Base-by-base conservation (phyloP, 805 yeast species). In the Myxozyma vanderwaltii region DNA sequence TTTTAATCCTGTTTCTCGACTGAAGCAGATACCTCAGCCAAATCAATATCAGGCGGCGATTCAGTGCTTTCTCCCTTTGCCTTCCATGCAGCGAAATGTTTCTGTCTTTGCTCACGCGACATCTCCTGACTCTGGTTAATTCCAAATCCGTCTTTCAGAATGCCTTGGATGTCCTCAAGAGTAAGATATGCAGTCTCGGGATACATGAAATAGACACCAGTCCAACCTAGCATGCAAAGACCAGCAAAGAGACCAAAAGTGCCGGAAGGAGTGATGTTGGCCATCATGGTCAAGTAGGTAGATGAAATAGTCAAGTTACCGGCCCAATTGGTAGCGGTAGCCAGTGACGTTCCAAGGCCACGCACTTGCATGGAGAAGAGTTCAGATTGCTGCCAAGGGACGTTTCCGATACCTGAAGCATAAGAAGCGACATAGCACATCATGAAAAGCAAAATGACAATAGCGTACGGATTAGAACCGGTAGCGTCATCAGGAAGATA, bases 361-460 rank as follows among this genome's bases (percentile, higher is more conserved):
- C 99, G 84, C 35, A 92, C 97, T 63, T 85, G 82, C 79, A 91
- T 96, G 36, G 97, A 94, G 77, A 94, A 91, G 70, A 92, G 77
- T 75, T 92, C 99, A 58, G 92, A 87, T 71, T 94, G 97, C 72
- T 92, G 96, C 99, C 99, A 92, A 57, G 98, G 97, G 56, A 90
- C 94, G 73, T 92, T 91, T 76, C 99, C 99, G 67, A 91, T 89
- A 67, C 98, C 98, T 66, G 89, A 78, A 50, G 97, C 96, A 72
- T 91, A 92, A 54, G 86, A 84, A 2, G 96, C 97, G 47, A 91
- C 97, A 71, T 79, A 94, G 41, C 84, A 72, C 64, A 92, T 89
- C 89, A 91, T 91, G 54, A 90, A 85, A 39, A 91, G 79, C 63
- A 94, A 86, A 55, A 92, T 84, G 15, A 91, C 85, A 63, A 88